Conservation (phyloP, 495 filamentous ascomycete species). For the Penicillium psychrofluorescens region DNA sequence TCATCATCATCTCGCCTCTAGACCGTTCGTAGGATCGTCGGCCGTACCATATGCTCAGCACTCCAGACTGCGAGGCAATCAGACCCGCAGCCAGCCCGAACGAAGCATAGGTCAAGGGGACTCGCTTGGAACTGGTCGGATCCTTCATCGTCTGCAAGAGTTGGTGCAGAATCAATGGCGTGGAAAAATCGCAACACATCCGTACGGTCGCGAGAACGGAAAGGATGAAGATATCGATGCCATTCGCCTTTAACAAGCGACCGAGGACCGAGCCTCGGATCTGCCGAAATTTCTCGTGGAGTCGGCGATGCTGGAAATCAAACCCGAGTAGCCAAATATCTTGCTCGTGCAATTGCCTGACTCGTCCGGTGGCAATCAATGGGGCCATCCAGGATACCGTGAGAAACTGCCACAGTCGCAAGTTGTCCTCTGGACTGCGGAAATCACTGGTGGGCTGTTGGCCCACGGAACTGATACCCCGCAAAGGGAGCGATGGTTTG, state of each 20-base stretch:
- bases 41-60: constrained; percentile 67
- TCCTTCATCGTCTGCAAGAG: constrained; percentile 62
- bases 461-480: constrained; percentile 55
- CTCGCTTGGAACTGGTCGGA: constrained; percentile 34
- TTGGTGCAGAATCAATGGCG: constrained; percentile 63
- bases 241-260: constrained; percentile 66
- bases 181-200: constrained; percentile 52
- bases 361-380: constrained; percentile 55
- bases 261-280: constrained; percentile 63
- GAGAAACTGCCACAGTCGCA: constrained; percentile 75
- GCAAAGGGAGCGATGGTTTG: constrained; percentile 46
- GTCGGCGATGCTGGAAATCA: constrained; percentile 65
- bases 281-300: constrained; percentile 66
- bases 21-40: constrained; percentile 72
- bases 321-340: constrained; percentile 72
- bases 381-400: constrained; percentile 77
- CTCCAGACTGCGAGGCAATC: constrained; percentile 54
- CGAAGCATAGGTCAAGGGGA: constrained; percentile 59
- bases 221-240: constrained; percentile 64
- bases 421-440: constrained; percentile 75
- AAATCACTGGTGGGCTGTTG: constrained; percentile 48
- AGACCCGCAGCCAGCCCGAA: constrained; percentile 54
- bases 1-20: constrained; percentile 79
- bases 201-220: constrained; percentile 54
- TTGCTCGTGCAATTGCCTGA: constrained; percentile 58